These are phyloP conservation scores for Eremothecium sinecaudum DNA, from an alignment of 1,139 yeast genomes.

Conservation along the genomic window DNA sequence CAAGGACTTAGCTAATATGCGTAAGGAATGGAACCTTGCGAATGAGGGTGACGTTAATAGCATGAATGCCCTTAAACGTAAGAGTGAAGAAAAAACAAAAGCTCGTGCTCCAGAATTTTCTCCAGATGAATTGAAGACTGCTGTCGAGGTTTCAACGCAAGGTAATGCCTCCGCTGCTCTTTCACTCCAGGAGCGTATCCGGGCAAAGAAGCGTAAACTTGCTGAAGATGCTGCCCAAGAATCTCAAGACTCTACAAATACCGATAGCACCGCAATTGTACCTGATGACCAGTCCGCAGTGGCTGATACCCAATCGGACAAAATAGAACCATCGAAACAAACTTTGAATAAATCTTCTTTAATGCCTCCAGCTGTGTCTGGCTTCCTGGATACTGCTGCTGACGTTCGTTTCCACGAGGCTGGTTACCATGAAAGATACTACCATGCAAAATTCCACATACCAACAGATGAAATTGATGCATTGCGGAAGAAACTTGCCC, in stretches of 20 bases:
- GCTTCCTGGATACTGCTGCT: constrained; percentile 40
- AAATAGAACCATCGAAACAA: too few species aligned
- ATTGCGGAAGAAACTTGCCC: constrained; percentile 53
- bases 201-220: constrained; percentile 22
- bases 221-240: constrained; percentile 16
- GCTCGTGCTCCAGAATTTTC: constrained; percentile 16
- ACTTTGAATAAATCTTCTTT: constrained; percentile 10
- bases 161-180: constrained; percentile 37
- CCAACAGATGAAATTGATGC: constrained; percentile 44
- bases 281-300: neutral
- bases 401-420: constrained; percentile 71
- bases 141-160: constrained; percentile 30
- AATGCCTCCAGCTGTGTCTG: constrained; percentile 25
- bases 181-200: constrained; percentile 33
- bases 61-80: constrained; percentile 50
- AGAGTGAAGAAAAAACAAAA: constrained; percentile 25
- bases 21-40: constrained; percentile 62
- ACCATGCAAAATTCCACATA: constrained; percentile 62
- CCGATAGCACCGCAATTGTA: neutral
- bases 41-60: constrained; percentile 67
- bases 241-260: constrained; percentile 6
- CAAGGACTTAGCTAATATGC: constrained; percentile 60
- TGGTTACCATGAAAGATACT: constrained; percentile 79
- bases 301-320: constrained; percentile 9
- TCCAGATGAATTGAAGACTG: constrained; percentile 26